Percentiles rank a stretch among this genome's conserved stretches.
These are phyloP conservation scores for Ophiosphaerella narmari DNA, from an alignment of 2,329 filamentous ascomycete species.

Conservation along the genomic window DNA sequence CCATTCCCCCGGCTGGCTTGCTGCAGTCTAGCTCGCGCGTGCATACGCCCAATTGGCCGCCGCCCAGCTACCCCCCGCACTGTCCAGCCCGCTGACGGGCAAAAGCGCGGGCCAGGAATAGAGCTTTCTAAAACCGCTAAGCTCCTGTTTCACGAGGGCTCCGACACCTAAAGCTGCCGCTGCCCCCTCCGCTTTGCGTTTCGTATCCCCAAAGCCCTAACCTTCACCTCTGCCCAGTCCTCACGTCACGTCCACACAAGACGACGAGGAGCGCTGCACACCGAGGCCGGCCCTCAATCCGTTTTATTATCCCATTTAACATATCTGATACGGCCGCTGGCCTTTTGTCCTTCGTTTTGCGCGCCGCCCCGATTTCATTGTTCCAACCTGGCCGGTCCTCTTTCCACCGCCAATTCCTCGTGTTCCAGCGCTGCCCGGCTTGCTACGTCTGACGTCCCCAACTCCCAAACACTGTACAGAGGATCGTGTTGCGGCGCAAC, in stretches of 20 bases:
- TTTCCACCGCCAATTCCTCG: constrained; percentile 36
- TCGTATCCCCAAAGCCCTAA: constrained; percentile 44
- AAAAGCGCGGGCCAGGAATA: constrained; percentile 35
- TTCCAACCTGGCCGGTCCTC: constrained; percentile 45
- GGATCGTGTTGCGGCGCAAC: constrained; percentile 45
- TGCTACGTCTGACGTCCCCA: constrained; percentile 34
- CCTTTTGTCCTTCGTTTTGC: constrained; percentile 43
- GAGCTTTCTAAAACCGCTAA: constrained; percentile 45
- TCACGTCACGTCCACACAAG: constrained; percentile 39
- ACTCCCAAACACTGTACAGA: constrained; percentile 36
- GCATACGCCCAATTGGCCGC: constrained; percentile 25
- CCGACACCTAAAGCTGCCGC: constrained; percentile 47
- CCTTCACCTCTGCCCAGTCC: constrained; percentile 36
- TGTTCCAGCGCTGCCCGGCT: constrained; percentile 25
- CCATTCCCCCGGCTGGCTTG: constrained; percentile 12
- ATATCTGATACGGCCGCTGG: constrained; percentile 43
- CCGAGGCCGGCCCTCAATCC: constrained; percentile 47
- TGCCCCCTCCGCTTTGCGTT: constrained; percentile 46
- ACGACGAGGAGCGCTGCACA: constrained; percentile 28
- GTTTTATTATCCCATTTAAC: constrained; percentile 43
- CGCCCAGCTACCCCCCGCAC: constrained; percentile 13
- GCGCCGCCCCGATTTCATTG: constrained; percentile 41
- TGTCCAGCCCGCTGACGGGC: constrained; percentile 31
- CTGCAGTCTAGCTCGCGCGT: constrained; percentile 6
- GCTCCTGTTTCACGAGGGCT: constrained; percentile 45